phyloP scores from a whole-genome alignment of 2,329 filamentous ascomycete species.

The Teratosphaeria pseudoeucalypti region DNA sequence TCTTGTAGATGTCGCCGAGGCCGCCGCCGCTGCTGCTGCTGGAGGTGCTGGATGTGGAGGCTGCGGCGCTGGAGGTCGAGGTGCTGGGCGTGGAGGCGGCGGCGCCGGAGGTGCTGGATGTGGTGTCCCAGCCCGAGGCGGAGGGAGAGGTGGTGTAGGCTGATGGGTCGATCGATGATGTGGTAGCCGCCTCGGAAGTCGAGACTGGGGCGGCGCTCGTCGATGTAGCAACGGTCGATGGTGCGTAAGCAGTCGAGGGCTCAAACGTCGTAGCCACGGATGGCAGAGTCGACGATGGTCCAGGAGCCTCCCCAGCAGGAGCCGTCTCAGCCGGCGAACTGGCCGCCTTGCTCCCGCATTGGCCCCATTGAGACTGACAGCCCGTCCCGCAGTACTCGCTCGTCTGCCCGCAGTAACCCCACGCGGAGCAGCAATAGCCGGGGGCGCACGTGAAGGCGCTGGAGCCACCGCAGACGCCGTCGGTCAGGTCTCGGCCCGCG shows the following conservation, averaged over 20 bases:
- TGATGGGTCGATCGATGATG: not conserved
- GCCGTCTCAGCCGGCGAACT: not conserved
- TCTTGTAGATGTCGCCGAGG: constrained; percentile 3
- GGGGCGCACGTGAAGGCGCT: constrained; percentile 8
- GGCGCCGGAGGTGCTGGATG: not conserved
- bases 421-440: constrained; percentile 13
- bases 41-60: not conserved
- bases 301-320: not conserved
- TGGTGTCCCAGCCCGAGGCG: too few relatives aligned
- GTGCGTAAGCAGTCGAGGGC: not conserved
- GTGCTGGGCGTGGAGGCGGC: not conserved
- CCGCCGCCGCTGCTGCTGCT: constrained; percentile 2
- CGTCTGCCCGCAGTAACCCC: constrained; percentile 14
- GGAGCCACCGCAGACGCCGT: constrained; percentile 12
- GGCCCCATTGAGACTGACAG: constrained; percentile 17
- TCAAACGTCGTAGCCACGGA: not conserved
- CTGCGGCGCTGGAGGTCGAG: not conserved
- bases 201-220: not conserved
- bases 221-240: not conserved
- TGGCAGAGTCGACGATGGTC: not conserved
- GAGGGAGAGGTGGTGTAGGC: not conserved
- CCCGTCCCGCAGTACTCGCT: constrained; percentile 13
- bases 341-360: constrained; percentile 5
- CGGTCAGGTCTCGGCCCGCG: not conserved
- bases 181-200: not conserved